Evolutionary conservation across 2,329 filamentous ascomycete species (phyloP).

Genomic region (Penicillium sp.): DNA sequence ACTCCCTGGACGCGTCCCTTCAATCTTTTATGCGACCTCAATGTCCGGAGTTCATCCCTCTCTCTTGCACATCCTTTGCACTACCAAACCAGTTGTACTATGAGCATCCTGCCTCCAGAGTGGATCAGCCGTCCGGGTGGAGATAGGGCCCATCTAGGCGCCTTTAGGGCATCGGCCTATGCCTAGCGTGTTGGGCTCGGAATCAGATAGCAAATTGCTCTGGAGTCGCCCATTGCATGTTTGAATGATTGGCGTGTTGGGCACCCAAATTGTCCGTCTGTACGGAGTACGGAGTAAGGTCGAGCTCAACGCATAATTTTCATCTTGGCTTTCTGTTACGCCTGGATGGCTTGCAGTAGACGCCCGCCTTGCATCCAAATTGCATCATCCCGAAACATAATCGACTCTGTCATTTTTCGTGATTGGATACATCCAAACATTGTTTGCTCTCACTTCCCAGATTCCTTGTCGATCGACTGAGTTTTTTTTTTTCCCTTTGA

Average conservation of each 20-base stretch:
- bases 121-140: constrained; percentile 16
- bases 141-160: constrained; percentile 12
- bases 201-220: background rate
- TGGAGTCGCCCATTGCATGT: background rate
- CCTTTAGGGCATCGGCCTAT: constrained; percentile 13
- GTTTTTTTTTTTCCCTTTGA: background rate
- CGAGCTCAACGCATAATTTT: constrained; percentile 3
- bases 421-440: constrained; percentile 10
- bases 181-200: constrained; percentile 1
- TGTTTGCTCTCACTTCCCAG: constrained; percentile 1
- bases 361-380: constrained; percentile 18
- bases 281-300: background rate
- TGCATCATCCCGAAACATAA: constrained; percentile 21
- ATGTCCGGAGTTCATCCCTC: background rate
- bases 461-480: background rate
- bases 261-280: constrained; percentile 10
- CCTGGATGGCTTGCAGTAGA: constrained; percentile 21
- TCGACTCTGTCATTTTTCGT: constrained; percentile 5
- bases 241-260: constrained; percentile 6
- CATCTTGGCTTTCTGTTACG: constrained; percentile 9
- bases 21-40: background rate
- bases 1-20: background rate
- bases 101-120: constrained; percentile 11
- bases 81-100: background rate
- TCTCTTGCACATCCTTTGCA: background rate